Base-by-base conservation (phyloP, 192 early-diverging fungal species). In the Gonapodya sp. region DNA sequence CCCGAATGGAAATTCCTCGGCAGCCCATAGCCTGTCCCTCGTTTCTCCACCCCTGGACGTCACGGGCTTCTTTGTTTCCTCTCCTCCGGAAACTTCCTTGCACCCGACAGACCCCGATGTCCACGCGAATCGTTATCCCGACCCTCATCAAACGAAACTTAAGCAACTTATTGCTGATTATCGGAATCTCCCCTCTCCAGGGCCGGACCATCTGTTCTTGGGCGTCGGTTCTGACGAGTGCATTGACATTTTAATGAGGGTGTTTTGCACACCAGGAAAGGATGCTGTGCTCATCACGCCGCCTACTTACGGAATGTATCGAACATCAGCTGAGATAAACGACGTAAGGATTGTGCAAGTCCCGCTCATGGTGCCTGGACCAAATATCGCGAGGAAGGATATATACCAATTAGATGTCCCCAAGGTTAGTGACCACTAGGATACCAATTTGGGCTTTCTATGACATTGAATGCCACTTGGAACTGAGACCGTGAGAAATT, bases 261-360 rank as follows among this genome's bases (percentile, higher is more conserved):
- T 98, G 73, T 94, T 93, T 31, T 97, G 97, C 86, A 85, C 89
- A 31, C 98, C 98, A 1, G 96, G 91, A 36, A 91, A 88, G 79
- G 98, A 99, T 83, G 92, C 95, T 84, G 91, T 98, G 78, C 86
- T 99, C 34, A 93, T 99, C 81, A 95, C 94, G 1, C 97, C 97
- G 81, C 98, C 98, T 0, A 98, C 97, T 33, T 99, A 99, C 85
- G 98, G 98, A 77, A 99, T 99, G 98, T 99, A 99, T 88, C 88
- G 89, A 31, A 95, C 97, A 24, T 92, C 89, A 72, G 96, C 96
- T 35, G 91, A 94, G 81, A 92, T 96, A 84, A 99, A 99, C 84
- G 98, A 99, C 88, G 94, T 98, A 0, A 88, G 84, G 64, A 90
- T 98, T 46, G 92, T 95, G 73, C 95, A 94, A 83, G 94, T 95